These are phyloP conservation scores for Blastocystis sp. DNA, from an alignment of 352 stramenopile species.

Conservation along the genomic window DNA sequence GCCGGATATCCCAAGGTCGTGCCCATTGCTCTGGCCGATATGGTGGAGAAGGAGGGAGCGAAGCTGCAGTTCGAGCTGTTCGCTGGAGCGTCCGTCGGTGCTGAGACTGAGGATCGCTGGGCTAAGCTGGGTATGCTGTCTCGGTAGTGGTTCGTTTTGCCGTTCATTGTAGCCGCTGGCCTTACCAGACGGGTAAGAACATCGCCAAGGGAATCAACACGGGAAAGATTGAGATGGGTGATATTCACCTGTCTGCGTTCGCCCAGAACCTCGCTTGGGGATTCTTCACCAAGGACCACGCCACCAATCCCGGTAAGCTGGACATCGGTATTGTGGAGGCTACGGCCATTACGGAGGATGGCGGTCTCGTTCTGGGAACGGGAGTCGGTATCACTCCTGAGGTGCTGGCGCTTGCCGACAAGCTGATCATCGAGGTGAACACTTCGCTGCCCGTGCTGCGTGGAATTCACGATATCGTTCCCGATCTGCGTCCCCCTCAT, in stretches of 20 bases:
- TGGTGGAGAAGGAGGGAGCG: constrained; percentile 47
- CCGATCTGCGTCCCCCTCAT: constrained; percentile 28
- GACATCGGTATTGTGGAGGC: constrained; percentile 54
- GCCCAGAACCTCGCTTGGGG: constrained; percentile 53
- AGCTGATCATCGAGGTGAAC: constrained; percentile 57
- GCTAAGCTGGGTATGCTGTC: constrained; percentile 56
- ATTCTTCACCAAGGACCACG: constrained; percentile 56
- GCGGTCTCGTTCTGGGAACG: constrained; percentile 54
- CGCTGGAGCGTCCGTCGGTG: constrained; percentile 47
- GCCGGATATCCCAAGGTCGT: constrained; percentile 57
- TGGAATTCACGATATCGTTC: constrained; percentile 54
- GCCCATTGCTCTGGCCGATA: constrained; percentile 54
- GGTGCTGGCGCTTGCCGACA: constrained; percentile 50
- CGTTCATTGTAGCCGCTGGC: constrained; percentile 28
- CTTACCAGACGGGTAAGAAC: constrained; percentile 57
- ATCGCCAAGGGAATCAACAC: constrained; percentile 56
- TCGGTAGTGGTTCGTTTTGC: not conserved
- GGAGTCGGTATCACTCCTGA: constrained; percentile 53
- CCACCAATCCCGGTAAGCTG: constrained; percentile 47
- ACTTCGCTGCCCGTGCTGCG: constrained; percentile 46
- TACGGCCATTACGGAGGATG: constrained; percentile 52
- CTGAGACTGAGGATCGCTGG: constrained; percentile 56
- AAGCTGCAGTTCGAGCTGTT: constrained; percentile 56
- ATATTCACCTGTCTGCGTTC: constrained; percentile 52
- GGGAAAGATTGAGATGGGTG: constrained; percentile 56